These are phyloP conservation scores for Colletotrichum sp. DNA, from an alignment of 2,329 filamentous ascomycete species.

Conservation along the genomic window DNA sequence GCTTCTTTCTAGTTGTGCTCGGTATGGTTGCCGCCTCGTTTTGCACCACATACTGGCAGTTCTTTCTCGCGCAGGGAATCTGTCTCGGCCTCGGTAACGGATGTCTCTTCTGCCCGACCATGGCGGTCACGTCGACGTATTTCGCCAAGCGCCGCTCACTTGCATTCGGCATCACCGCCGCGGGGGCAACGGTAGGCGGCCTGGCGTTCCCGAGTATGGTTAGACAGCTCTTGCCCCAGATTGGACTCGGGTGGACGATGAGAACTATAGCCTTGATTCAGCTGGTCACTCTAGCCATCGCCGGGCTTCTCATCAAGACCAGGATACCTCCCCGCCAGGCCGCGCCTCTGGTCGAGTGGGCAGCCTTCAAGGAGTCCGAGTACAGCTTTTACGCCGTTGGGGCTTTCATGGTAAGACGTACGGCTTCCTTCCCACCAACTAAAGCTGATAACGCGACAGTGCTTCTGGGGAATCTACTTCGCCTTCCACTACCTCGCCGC, in stretches of 20 bases:
- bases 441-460: conserved; percentile 29
- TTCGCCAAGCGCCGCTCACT: conserved; percentile 62
- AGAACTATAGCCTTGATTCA: conserved; percentile 67
- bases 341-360: conserved; percentile 47
- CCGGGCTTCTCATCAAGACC: conserved; percentile 43
- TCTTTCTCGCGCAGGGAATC: conserved; percentile 60
- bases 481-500: conserved; percentile 64
- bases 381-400: conserved; percentile 46
- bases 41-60: conserved; percentile 57
- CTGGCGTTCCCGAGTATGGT: conserved; percentile 61
- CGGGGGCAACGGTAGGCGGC: conserved; percentile 65
- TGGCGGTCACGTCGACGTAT: conserved; percentile 72
- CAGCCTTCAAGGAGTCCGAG: conserved; percentile 49
- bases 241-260: conserved; percentile 66
- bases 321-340: conserved; percentile 44
- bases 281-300: conserved; percentile 43
- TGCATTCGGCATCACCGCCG: conserved; percentile 66
- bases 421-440: rapidly evolving
- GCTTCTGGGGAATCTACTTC: conserved; percentile 60
- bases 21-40: conserved; percentile 53
- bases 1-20: conserved; percentile 44
- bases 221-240: conserved; percentile 55
- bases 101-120: conserved; percentile 66
- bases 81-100: conserved; percentile 64
- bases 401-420: conserved; percentile 29